Base-by-base conservation (phyloP, 1,284 basidiomycete genomes). In the Tilletia walkeri region DNA sequence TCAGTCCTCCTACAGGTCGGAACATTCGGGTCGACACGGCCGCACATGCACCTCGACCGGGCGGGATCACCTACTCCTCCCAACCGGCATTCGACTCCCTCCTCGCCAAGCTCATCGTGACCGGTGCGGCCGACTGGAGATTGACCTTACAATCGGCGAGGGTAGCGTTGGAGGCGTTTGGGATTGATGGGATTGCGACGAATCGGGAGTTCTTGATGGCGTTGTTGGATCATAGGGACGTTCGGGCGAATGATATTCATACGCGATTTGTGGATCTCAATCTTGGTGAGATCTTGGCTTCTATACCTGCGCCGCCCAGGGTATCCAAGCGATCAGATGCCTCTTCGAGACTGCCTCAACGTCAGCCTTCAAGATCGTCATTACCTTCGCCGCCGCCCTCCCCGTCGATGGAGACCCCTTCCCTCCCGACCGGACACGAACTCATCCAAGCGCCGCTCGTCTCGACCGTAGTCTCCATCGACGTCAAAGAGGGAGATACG, bases 61-160 rank as follows among this genome's bases (percentile, higher is more conserved):
- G 70, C 2, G 50, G 50, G 50, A 53, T 53, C 50, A 7, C 2
- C 30, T 79, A 75, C 38, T 41, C 7, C 4, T 71, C 72, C 16
- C 68, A 56, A n/a, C 68, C 76, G 16, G 56, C 73, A 3, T 79
- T 76, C 67, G 78, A 79, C 69, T 76, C 73, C 30, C 65, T 79
- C 50, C 41, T 79, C 53, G 78, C 76, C 9, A 79, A 79, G 53
- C 65, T 78, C 9, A 74, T 79, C 67, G 71, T 78, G 18, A 74
- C 76, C 9, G 73, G 73, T 0, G 65, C 70, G 12, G 71, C 18
- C 48, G 76, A 74, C 34, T 24, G 10, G 1, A 34, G 41, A 14
- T 7, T 14, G 4, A 74, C 74, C 5, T 30, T 78, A 1, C 61
- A 63, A 3, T 65, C 66, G 10, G 67, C 70, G 16, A 56, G 24